phyloP scores from a whole-genome alignment of 495 filamentous ascomycete species.

The Astrothelium macrocarpum region DNA sequence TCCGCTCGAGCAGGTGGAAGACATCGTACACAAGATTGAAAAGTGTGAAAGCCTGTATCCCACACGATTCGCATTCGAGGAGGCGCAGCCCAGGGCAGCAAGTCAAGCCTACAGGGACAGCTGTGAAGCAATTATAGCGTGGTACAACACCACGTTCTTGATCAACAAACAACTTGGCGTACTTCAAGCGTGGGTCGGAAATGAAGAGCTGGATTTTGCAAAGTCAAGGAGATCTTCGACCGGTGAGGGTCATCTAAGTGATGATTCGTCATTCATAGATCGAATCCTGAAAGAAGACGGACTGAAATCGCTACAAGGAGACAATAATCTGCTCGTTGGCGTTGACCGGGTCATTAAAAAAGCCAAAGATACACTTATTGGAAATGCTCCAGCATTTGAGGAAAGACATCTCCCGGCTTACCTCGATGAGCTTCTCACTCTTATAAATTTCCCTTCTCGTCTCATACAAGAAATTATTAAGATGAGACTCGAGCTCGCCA shows the following conservation, averaged over 20 bases:
- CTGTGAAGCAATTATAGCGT: conserved; percentile 79
- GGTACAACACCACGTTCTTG: conserved; percentile 96
- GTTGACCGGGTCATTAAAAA: conserved; percentile 80
- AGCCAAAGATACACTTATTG: conserved; percentile 83
- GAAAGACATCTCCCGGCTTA: conserved; percentile 91
- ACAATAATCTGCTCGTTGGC: conserved; percentile 73
- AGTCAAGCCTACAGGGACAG: conserved; percentile 68
- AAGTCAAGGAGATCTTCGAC: conserved; percentile 42
- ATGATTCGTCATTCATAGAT: conserved; percentile 88
- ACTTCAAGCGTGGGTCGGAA: conserved; percentile 90
- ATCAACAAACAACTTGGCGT: conserved; percentile 92
- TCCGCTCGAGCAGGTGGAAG: conserved; percentile 75
- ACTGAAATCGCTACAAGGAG: conserved; percentile 78
- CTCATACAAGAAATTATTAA: conserved; percentile 95
- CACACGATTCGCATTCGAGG: conserved; percentile 60
- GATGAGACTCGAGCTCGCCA: conserved; percentile 82
- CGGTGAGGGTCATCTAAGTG: conserved; percentile 56
- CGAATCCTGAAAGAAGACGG: conserved; percentile 98
- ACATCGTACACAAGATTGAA: conserved; percentile 80
- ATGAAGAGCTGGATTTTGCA: conserved; percentile 85
- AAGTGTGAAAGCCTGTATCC: conserved; percentile 77
- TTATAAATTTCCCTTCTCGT: conserved; percentile 94
- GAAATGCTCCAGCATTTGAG: conserved; percentile 74
- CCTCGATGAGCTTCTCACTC: conserved; percentile 87
- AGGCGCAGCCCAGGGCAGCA: conserved; percentile 58